Base-by-base conservation (phyloP, 257 asterid genomes). In the Sherardia arvensis region DNA sequence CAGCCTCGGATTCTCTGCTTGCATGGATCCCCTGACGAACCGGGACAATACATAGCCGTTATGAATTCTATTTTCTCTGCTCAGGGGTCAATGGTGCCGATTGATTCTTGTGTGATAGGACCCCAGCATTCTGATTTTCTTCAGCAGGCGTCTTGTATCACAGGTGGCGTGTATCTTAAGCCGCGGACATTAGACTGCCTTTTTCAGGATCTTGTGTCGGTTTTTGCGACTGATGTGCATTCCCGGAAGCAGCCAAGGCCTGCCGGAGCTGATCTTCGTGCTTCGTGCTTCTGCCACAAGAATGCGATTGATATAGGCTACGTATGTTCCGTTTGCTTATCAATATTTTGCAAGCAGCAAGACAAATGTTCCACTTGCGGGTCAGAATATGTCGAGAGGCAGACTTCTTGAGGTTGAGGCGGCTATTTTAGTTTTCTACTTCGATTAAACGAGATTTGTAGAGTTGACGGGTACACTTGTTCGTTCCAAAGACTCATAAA, bases 11-110 rank as follows among this genome's bases (percentile, higher is more conserved):
- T 91, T 70, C 65, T 91, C 65, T 91, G 96, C 83, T 68, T 91
- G 67, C 98, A 91, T 73, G 98, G 98, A 83, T 91, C 96, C 40
- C 94, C 87, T n/a, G 96, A 91, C 74, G 96, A 95, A 30, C 94
- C 96, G 48, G 92, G 95, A 73, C 96, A 91, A 92, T 86, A 88
- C 67, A 94, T 88, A 62, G 92, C 98, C 45, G 68, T 91, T 81
- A 91, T 88, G 98, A 91, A 91, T 71, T 76, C 98, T 65, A 88
- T 88, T 71, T 91, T 91, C 80, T 88, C 96, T 38, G 96, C 98
- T 69, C 98, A 91, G 64, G 94, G 90, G 62, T 84, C 87, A 54
- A 83, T 81, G 98, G 95, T 91, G 55, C 95, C 96, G 22, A 78
- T 90, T 36, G 97, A 91, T 81, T 80, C 96, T 45, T 91, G 96